Base-by-base conservation (phyloP, 2,329 filamentous ascomycete species). In the Botrytis paeoniae region DNA sequence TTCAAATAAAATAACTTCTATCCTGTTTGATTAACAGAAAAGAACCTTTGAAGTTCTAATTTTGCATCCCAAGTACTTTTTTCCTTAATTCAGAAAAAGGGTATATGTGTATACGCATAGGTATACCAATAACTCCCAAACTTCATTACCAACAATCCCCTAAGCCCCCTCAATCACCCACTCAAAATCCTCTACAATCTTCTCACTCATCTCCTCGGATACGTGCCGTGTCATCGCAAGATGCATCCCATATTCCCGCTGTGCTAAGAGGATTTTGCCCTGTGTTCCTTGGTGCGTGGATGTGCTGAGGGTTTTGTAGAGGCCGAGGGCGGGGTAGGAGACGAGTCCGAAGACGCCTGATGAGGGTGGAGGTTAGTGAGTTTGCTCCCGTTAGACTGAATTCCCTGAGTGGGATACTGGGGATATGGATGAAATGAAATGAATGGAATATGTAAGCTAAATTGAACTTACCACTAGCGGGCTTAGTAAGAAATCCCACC, bases 241-340 rank as follows among this genome's bases (percentile, higher is more conserved):
- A 41, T 22, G 14, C 35, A 29, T 32, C 0, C 65, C 65, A 39
- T 69, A 57, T 14, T 69, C n/a, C 16, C 32, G 54, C 22, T 69
- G 65, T 9, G 65, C 65, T 5, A 29, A 32, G 8, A 69, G n/a
- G 0, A 69, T 69, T 45, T 14, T 41, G 48, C 65, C 65, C 48
- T 71, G 59, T 18, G 72, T 48, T 37, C 68, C 68, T 1, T 69
- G 63, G 29, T 51, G 18, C 10, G 72, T 35, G 16, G 72, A 64
- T 20, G 61, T 66, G 37, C 45, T 48, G 10, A 73, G 51, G 14
- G 60, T n/a, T 60, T 61, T 70, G 64, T 73, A 73, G n/a, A 73
- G 32, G 20, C 68, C 72, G 25, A 73, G 25, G 4, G 69, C 69
- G 29, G 72, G 72, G 60, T 73, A 73, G 43, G 72, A 61, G 20